Evolutionary conservation across 176 grass and related monocot genomes (phyloP).

Genomic region (Eremochloa ophiuroides): DNA sequence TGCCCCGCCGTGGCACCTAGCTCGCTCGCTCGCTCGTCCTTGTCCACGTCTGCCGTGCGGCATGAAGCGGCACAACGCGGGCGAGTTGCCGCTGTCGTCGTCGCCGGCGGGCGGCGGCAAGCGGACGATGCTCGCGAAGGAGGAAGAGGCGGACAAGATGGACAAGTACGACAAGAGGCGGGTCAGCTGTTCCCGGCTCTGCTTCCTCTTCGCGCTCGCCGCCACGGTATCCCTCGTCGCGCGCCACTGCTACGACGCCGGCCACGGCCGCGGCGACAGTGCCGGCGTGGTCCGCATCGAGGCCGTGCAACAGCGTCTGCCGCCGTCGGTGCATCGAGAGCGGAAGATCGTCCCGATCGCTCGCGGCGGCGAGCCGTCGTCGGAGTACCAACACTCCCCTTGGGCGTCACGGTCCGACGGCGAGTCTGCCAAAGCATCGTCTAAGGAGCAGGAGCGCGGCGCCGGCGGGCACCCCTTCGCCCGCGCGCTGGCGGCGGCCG

Average conservation of each 20-base stretch:
- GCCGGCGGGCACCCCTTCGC: neutral
- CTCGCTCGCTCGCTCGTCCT: neutral
- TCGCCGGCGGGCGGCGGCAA: neutral
- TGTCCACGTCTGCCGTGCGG: neutral
- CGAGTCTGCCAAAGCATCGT: neutral
- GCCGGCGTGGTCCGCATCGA: constrained; percentile 20
- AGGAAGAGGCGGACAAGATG: neutral
- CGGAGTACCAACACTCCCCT: neutral
- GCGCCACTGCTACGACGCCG: constrained; percentile 43
- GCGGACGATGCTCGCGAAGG: neutral
- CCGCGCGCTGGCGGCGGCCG: constrained; percentile 2
- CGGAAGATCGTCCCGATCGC: constrained; percentile 1
- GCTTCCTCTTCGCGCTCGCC: constrained; percentile 30
- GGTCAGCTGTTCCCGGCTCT: constrained; percentile 32
- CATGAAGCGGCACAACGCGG: constrained; percentile 43
- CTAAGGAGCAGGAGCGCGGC: too few species aligned
- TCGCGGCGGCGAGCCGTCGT: neutral
- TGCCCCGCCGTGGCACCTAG: neutral
- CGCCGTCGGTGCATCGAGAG: neutral
- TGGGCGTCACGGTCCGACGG: neutral
- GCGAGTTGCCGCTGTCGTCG: constrained; percentile 25
- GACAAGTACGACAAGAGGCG: constrained; percentile 5
- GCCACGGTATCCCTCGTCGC: constrained; percentile 26
- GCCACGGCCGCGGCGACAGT: neutral
- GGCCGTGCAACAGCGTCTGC: neutral